Evolutionary conservation across 2,329 filamentous ascomycete species (phyloP).

Genomic region (Curvularia hawaiiensis): DNA sequence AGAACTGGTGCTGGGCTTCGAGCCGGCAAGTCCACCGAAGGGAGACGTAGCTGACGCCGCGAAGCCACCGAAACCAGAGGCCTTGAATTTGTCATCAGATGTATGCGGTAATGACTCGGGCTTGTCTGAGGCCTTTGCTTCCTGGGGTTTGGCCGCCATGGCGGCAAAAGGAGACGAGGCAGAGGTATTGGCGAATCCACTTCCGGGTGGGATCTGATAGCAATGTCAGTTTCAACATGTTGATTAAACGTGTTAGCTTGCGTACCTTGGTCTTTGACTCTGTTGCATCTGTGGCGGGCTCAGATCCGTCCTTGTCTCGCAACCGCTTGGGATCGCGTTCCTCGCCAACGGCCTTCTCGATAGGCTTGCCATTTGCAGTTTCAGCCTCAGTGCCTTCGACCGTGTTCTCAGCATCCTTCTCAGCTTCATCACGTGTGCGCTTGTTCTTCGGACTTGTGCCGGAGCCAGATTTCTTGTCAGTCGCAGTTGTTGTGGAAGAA

Average conservation of each 20-base stretch:
- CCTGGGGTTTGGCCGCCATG: constrained; percentile 46
- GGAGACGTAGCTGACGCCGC: constrained; percentile 46
- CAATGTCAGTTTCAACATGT: constrained; percentile 16
- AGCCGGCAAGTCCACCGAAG: constrained; percentile 34
- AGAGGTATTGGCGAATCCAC: constrained; percentile 54
- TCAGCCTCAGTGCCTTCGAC: constrained; percentile 18
- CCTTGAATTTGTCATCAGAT: constrained; percentile 57
- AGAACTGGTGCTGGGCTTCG: constrained; percentile 29
- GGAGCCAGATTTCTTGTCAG: constrained; percentile 14
- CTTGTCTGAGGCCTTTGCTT: constrained; percentile 29
- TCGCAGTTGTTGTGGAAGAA: constrained; percentile 4
- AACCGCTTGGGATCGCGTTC: constrained; percentile 45
- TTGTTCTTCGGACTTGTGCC: constrained; percentile 56
- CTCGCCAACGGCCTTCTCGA: constrained; percentile 26
- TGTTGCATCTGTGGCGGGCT: constrained; percentile 23
- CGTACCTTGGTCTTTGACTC: constrained; percentile 34
- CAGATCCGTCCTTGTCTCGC: constrained; percentile 39
- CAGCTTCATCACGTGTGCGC: constrained; percentile 48
- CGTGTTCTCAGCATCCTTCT: constrained; percentile 19
- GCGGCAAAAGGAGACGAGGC: constrained; percentile 56
- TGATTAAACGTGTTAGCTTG: background rate
- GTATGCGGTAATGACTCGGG: constrained; percentile 42
- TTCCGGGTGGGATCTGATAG: constrained; percentile 41
- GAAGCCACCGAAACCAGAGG: constrained; percentile 53
- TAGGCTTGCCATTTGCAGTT: constrained; percentile 21